Conservation (phyloP, 768 basidiomycete species). For the Russula compacta region DNA sequence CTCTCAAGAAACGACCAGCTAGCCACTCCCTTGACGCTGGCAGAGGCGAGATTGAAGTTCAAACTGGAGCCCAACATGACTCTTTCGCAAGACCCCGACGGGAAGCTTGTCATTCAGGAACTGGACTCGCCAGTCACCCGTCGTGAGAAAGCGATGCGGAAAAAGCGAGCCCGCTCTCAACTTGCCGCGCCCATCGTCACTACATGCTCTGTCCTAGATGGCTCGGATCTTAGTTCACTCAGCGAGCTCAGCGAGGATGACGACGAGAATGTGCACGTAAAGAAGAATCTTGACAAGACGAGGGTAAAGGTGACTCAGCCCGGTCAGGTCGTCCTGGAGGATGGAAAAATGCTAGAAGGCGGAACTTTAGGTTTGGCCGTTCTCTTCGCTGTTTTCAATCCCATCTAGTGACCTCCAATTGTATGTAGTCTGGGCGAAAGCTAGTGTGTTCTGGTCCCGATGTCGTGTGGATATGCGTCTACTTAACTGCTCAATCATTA, state of each 20-base stretch:
- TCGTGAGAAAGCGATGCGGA: constrained; percentile 43
- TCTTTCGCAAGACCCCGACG: constrained; percentile 30
- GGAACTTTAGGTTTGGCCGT: constrained; percentile 56
- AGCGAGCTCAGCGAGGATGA: constrained; percentile 18
- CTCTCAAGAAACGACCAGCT: background rate
- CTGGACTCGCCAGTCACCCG: constrained; percentile 65
- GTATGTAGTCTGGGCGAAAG: constrained; percentile 74
- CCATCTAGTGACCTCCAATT: background rate
- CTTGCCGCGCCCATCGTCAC: constrained; percentile 13
- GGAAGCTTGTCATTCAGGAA: constrained; percentile 58
- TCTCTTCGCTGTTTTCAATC: background rate
- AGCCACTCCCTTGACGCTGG: background rate
- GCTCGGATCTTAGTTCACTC: constrained; percentile 18
- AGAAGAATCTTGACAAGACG: constrained; percentile 7
- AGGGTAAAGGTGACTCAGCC: constrained; percentile 19
- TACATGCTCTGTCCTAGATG: constrained; percentile 1
- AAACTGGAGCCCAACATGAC: constrained; percentile 17
- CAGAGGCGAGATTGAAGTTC: constrained; percentile 5
- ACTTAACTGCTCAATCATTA: constrained; percentile 23
- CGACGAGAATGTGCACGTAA: background rate
- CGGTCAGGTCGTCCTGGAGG: constrained; percentile 28
- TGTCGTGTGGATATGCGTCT: background rate
- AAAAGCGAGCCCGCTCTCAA: constrained; percentile 26
- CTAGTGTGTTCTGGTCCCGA: constrained; percentile 34
- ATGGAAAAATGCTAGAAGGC: constrained; percentile 34